Conservation (phyloP, 345 rosid species). For the Geranium brycei region DNA sequence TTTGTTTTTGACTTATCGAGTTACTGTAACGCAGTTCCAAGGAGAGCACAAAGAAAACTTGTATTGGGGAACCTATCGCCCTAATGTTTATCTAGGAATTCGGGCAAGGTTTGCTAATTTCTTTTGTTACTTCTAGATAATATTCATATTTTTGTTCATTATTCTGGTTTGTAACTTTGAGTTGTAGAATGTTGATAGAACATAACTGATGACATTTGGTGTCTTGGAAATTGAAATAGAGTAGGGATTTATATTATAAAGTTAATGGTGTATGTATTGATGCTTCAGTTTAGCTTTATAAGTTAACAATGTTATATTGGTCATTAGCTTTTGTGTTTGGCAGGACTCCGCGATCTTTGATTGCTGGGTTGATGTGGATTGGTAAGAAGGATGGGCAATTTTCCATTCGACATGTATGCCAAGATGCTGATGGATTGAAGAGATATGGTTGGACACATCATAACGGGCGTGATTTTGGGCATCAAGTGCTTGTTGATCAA, state of each 20-base stretch:
- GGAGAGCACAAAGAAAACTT: constrained; percentile 75
- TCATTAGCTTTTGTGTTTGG: constrained; percentile 14
- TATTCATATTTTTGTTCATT: neutral
- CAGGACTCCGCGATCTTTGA: constrained; percentile 66
- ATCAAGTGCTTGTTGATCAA: constrained; percentile 58
- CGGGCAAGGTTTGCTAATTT: constrained; percentile 47
- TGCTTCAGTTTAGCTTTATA: neutral
- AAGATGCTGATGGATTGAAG: constrained; percentile 52
- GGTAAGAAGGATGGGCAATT: constrained; percentile 59
- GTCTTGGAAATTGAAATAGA: neutral
- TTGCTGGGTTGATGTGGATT: constrained; percentile 93
- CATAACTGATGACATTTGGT: neutral
- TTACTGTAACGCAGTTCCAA: constrained; percentile 44
- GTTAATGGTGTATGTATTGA: neutral
- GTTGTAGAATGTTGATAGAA: neutral
- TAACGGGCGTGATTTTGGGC: constrained; percentile 83
- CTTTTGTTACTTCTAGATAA: neutral
- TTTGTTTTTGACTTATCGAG: constrained; percentile 3
- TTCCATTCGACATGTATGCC: constrained; percentile 65
- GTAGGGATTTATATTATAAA: neutral
- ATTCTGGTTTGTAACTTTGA: neutral
- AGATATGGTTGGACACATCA: constrained; percentile 78
- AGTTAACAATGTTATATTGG: constrained; percentile 1
- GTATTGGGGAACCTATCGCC: constrained; percentile 88
- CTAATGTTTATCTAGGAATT: constrained; percentile 76